Percentiles rank a stretch among this genome's conserved stretches.
Evolutionary conservation across 192 early-diverging fungal genomes (phyloP).

Genomic region (Gigaspora rosea): DNA sequence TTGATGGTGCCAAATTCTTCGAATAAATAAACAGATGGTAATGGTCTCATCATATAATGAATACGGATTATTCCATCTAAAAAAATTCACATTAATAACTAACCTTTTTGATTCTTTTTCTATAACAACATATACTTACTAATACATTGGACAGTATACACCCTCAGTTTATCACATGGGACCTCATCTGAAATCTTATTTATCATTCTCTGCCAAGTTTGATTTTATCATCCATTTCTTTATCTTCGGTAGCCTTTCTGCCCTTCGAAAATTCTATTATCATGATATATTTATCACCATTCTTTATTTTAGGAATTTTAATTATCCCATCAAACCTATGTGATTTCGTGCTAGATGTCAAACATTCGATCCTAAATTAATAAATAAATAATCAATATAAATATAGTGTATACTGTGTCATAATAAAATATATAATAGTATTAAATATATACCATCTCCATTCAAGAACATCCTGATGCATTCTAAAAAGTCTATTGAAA

Average conservation of each 20-base stretch:
- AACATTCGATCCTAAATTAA: no score
- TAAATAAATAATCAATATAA: no score
- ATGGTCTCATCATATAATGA: conserved; percentile 1
- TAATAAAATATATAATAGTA: no score
- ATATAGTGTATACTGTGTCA: no score
- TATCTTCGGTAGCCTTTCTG: neutral
- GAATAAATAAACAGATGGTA: conserved; percentile 3
- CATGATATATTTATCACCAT: no score
- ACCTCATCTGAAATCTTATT: neutral
- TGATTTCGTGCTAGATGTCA: no score
- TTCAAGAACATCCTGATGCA: no score
- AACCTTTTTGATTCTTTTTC: neutral
- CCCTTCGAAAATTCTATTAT: neutral
- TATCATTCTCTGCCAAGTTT: conserved; percentile 4
- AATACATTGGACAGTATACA: neutral
- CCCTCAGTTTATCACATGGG: neutral
- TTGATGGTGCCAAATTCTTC: neutral
- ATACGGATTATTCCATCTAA: conserved; percentile 8
- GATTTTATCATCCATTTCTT: neutral
- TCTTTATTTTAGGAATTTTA: no score
- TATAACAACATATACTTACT: conserved; percentile 1
- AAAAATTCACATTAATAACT: neutral
- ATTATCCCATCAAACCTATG: no score
- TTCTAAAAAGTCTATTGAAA: no score
- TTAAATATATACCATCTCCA: no score